These are phyloP conservation scores for Dorcoceras hygrometricum DNA, from an alignment of 257 asterid genomes.

Conservation along the genomic window DNA sequence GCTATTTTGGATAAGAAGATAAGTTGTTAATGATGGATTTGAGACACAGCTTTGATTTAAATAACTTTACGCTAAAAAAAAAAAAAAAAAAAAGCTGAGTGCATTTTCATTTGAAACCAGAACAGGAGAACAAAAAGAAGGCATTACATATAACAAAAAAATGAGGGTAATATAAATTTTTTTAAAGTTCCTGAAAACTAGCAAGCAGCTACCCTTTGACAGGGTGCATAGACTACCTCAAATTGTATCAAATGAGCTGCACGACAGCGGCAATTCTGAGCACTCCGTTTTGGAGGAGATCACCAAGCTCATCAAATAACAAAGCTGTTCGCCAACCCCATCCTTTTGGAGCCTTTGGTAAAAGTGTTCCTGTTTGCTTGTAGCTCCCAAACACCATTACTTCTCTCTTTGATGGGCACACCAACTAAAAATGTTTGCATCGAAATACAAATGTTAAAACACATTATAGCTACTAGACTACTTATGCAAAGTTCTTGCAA, in stretches of 20 bases:
- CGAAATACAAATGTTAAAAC: conserved; percentile 5
- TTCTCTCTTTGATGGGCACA: conserved; percentile 96
- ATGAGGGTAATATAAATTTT: background rate
- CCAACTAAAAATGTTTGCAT: conserved; percentile 48
- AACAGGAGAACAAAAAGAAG: background rate
- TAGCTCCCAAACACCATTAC: conserved; percentile 95
- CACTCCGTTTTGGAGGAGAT: conserved; percentile 82
- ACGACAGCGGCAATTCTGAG: conserved; percentile 84
- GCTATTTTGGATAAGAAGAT: no score
- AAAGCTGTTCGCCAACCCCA: conserved; percentile 99
- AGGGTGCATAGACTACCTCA: conserved; percentile 15
- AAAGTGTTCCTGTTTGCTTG: conserved; percentile 88
- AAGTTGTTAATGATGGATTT: no score
- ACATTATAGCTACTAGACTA: background rate
- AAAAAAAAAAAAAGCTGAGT: background rate
- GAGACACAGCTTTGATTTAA: no score
- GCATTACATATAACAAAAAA: background rate
- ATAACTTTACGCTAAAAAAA: no score
- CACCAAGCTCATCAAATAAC: conserved; percentile 76
- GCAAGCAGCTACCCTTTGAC: background rate
- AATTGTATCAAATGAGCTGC: conserved; percentile 64
- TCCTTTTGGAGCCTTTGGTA: conserved; percentile 98
- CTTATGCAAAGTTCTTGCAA: conserved; percentile 16
- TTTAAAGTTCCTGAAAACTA: background rate
- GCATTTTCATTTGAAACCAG: conserved; percentile 25